Base-by-base conservation (phyloP, 352 stramenopile genomes). In the Phytophthora chlamydospora region DNA sequence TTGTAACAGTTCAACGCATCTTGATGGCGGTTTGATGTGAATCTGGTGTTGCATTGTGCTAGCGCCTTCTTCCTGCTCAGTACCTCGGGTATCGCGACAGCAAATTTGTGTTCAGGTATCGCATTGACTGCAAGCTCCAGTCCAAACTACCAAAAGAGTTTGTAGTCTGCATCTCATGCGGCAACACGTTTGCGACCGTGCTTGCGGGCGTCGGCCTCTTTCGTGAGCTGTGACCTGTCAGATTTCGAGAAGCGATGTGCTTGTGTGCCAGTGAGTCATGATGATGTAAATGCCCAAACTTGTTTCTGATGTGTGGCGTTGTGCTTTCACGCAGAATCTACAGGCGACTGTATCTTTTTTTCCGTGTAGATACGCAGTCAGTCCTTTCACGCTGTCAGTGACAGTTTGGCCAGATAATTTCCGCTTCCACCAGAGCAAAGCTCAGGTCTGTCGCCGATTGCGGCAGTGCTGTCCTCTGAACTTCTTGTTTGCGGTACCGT, bases 41-140 rank as follows among this genome's bases (percentile, higher is more conserved):
- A 24, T 24, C 21, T 24, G 21, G 16, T 27, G 2, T 35, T 40
- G 13, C 16, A 44, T 19, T 58, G 13, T 58, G 29, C 19, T 48
- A 67, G 59, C 51, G 44, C n/a, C 21, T 67, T 13, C 10, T 50
- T 13, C 43, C 59, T 29, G 54, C 34, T 24, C 55, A 66, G 14
- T 64, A 64, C 19, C 46, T 64, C 14, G 39, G 32, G 1, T 14
- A 16, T 16, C 19, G 56, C 32, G 32, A 51, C 19, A 35, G 24
- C 27, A 58, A 50, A 8, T 64, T 64, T 40, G 41, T 57, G 17
- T 64, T 64, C 36, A 33, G 45, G n/a, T 50, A 64, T 46, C 38
- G 47, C 32, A 43, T 58, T 21, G 32, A 17, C 4, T 33, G 19
- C 24, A 57, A 58, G 27, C 29, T 19, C 17, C 14, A 41, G 17